Percentiles rank a stretch among this genome's conserved stretches.
Evolutionary conservation across 2,329 filamentous ascomycete genomes (phyloP).

Genomic region (Leptodontidium sp.): DNA sequence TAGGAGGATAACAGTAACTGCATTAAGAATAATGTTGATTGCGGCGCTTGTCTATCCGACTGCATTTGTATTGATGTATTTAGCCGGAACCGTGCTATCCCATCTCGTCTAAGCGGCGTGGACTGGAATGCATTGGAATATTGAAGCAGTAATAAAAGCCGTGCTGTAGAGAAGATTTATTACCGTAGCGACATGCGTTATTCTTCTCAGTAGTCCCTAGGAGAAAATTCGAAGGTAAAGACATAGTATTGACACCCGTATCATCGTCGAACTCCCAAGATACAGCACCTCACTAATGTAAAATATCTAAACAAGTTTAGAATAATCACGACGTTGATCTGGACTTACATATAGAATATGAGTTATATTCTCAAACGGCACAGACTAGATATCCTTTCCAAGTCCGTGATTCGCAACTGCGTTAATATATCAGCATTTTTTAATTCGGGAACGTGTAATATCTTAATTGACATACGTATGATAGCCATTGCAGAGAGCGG

Average conservation of each 20-base stretch:
- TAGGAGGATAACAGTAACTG: conserved; percentile 61
- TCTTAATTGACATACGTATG: neutral
- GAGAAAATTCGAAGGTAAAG: too few species aligned
- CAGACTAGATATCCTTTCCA: conserved; percentile 7
- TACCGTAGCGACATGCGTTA: conserved; percentile 25
- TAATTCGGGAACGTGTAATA: neutral
- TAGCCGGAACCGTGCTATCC: too few species aligned
- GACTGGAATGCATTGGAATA: too few species aligned
- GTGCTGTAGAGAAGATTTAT: conserved; percentile 20
- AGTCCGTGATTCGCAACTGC: conserved; percentile 2
- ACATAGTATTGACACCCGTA: too few species aligned
- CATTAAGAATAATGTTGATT: conserved; percentile 60
- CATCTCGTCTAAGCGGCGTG: too few species aligned
- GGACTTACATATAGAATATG: conserved; percentile 8
- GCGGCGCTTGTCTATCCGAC: conserved; percentile 60
- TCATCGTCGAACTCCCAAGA: too few species aligned
- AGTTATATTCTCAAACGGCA: conserved; percentile 1
- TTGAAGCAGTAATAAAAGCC: too few species aligned
- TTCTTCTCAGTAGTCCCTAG: too few species aligned
- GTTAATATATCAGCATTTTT: neutral
- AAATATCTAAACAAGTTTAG: too few species aligned
- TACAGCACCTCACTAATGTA: too few species aligned
- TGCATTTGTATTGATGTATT: conserved; percentile 55
- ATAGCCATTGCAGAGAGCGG: too few species aligned
- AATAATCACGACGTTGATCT: too few species aligned